These are phyloP conservation scores for Aspergillus kassunensis DNA, from an alignment of 495 filamentous ascomycete species.

Conservation along the genomic window DNA sequence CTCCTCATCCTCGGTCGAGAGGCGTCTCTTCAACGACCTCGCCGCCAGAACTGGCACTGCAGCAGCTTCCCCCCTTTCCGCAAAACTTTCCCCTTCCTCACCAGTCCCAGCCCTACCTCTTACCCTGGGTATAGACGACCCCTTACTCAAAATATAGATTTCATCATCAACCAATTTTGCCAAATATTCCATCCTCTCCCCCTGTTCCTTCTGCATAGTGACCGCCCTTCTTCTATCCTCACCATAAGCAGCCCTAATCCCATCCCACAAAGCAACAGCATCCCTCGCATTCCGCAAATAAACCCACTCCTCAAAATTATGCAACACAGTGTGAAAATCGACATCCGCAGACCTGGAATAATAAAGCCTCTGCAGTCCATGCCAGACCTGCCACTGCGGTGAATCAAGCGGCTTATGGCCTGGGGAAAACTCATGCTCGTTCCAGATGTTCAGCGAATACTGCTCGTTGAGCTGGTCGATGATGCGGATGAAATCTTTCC, in stretches of 20 bases:
- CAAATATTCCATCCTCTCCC: slow-evolving; percentile 24
- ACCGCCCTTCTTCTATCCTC: neutral
- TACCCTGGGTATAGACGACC: slow-evolving; percentile 2
- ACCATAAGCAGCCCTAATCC: neutral
- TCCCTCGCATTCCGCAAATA: slow-evolving; percentile 6
- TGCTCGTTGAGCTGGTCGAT: slow-evolving; percentile 24
- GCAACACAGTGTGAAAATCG: slow-evolving; percentile 12
- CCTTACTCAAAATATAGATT: slow-evolving; percentile 22
- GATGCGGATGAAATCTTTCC: slow-evolving; percentile 14
- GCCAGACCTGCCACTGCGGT: slow-evolving; percentile 13
- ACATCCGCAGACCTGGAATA: slow-evolving; percentile 17
- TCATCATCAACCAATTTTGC: slow-evolving; percentile 27
- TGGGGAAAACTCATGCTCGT: slow-evolving; percentile 21
- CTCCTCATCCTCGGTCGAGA: slow-evolving; percentile 21
- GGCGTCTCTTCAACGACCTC: slow-evolving; percentile 22
- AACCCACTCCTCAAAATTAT: slow-evolving; percentile 29
- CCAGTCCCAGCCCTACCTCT: slow-evolving; percentile 2
- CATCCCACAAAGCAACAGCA: neutral
- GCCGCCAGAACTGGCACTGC: no score
- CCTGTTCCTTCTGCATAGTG: slow-evolving; percentile 12
- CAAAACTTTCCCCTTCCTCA: no score
- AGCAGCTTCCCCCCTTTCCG: no score
- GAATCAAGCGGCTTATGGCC: slow-evolving; percentile 1
- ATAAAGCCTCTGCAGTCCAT: slow-evolving; percentile 17
- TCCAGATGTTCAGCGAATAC: slow-evolving; percentile 24